Evolutionary conservation across 2,329 filamentous ascomycete species (phyloP), one percentile per base, ranked within the genome.

Genomic region (Fusarium scirpi): DNA sequence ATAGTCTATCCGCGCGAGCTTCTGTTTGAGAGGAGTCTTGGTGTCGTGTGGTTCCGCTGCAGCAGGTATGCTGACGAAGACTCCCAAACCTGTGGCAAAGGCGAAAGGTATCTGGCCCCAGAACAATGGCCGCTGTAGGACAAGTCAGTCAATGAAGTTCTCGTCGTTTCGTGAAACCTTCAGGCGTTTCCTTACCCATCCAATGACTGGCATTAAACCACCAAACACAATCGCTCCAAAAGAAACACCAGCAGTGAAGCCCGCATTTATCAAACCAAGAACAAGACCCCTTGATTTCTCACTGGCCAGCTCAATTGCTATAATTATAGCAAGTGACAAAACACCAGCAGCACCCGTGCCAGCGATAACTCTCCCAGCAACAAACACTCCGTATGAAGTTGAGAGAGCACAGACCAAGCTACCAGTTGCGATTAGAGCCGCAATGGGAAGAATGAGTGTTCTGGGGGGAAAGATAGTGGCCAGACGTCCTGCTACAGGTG

Each of bases 401-500:
- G 93, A 89, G 43, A 83, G 81, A 1, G 91, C 87, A 0, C 91
- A 90, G n/a, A 93, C 76, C 7, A 92, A 74, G 3, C 88, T 86
- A 2, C 93, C 93, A 2, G 87, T 62, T 4, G 87, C 83, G 46
- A 94, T 83, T 51, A 83, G 79, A 1, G 87, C 62, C 6, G 90
- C 86, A 2, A 91, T 86, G 12, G 83, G 85, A 27, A 93, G 83
- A 57, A 94, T 85, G 74, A 92, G 91, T 24, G 83, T 76, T 25
- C 90, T 85, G 0, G 92, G 88, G 0, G 90, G 88, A 78, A 97
- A 95, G 25, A 96, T 89, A 73, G 90, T 89, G 47, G 90, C 89
- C 2, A 97, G 82, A 20, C 92, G 89, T 9, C 93, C 93, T 41
- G 88, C 85, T 4, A 97, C 79, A 1, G 93, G 92, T 0, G 90